Evolutionary conservation across 2,329 filamentous ascomycete species (phyloP).

Genomic region (Fusarium longipes): DNA sequence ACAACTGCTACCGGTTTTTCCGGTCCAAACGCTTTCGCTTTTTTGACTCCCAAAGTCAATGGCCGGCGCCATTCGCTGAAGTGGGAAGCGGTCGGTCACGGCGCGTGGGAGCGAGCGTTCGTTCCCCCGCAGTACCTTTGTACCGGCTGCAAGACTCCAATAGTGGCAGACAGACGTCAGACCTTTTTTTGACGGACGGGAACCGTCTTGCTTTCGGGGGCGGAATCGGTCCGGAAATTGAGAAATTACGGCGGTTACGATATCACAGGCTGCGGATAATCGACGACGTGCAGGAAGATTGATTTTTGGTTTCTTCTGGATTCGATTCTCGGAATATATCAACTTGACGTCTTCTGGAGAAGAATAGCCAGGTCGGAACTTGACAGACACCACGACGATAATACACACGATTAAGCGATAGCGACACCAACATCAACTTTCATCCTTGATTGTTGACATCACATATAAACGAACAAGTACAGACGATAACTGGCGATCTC

Average conservation of each 20-base stretch:
- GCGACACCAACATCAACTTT: constrained; percentile 8
- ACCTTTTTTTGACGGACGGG: constrained; percentile 14
- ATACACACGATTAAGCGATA: constrained; percentile 3
- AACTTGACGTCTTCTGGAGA: constrained; percentile 15
- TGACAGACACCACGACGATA: constrained; percentile 1
- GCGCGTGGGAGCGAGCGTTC: constrained; percentile 61
- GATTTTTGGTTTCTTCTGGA: neutral
- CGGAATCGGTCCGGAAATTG: constrained; percentile 21
- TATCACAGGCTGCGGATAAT: constrained; percentile 15
- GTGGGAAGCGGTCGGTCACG: constrained; percentile 65
- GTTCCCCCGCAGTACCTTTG: constrained; percentile 68
- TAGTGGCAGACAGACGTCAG: constrained; percentile 35
- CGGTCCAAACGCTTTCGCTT: constrained; percentile 30
- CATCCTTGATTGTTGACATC: constrained; percentile 8
- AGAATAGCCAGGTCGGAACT: constrained; percentile 3
- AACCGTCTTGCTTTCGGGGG: constrained; percentile 21
- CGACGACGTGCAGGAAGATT: constrained; percentile 2
- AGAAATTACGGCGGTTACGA: constrained; percentile 12
- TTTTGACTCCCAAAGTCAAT: constrained; percentile 58
- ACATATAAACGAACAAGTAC: constrained; percentile 1
- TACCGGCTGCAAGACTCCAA: constrained; percentile 47
- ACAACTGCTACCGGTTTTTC: constrained; percentile 19
- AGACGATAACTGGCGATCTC: constrained; percentile 13
- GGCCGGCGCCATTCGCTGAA: constrained; percentile 67
- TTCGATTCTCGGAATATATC: constrained; percentile 24